These are phyloP conservation scores for Exophiala lecanii-corni DNA, from an alignment of 2,329 filamentous ascomycete genomes.

Conservation along the genomic window DNA sequence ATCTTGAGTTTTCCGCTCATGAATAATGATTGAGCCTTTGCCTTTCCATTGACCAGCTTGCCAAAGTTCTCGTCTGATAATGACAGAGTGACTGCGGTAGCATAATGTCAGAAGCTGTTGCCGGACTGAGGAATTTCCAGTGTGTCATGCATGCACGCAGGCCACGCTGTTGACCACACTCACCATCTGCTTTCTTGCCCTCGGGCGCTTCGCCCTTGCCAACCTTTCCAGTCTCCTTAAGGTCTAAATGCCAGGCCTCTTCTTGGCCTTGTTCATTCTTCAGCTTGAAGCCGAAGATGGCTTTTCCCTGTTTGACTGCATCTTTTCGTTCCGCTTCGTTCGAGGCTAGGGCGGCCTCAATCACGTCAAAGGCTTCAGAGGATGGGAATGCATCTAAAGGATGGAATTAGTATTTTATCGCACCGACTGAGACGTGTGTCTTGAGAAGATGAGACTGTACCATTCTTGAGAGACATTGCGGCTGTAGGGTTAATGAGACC, in stretches of 20 bases:
- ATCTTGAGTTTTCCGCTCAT: constrained; percentile 99
- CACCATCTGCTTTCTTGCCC: constrained; percentile 78
- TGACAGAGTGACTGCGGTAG: constrained; percentile 68
- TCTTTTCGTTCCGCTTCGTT: constrained; percentile 73
- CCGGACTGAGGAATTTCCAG: no score
- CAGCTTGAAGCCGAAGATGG: constrained; percentile 83
- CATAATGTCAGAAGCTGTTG: no score
- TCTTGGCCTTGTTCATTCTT: constrained; percentile 80
- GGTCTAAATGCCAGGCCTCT: constrained; percentile 89
- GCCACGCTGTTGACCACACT: no score
- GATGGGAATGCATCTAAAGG: constrained; percentile 65
- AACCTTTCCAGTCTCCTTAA: constrained; percentile 83
- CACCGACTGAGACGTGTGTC: not conserved
- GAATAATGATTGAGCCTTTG: constrained; percentile 90
- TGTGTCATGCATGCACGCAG: no score
- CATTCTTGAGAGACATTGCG: constrained; percentile 67
- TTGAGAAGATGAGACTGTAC: no score
- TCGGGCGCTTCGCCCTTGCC: constrained; percentile 64
- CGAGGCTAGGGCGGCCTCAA: constrained; percentile 65
- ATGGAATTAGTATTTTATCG: constrained; percentile 1
- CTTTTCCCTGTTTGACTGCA: constrained; percentile 82
- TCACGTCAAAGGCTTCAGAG: constrained; percentile 85
- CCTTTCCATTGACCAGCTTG: constrained; percentile 77
- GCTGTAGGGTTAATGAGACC: no score
- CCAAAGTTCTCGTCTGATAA: constrained; percentile 84